Base-by-base conservation (phyloP, 352 stramenopile species). In the Globisporangium radiosum region DNA sequence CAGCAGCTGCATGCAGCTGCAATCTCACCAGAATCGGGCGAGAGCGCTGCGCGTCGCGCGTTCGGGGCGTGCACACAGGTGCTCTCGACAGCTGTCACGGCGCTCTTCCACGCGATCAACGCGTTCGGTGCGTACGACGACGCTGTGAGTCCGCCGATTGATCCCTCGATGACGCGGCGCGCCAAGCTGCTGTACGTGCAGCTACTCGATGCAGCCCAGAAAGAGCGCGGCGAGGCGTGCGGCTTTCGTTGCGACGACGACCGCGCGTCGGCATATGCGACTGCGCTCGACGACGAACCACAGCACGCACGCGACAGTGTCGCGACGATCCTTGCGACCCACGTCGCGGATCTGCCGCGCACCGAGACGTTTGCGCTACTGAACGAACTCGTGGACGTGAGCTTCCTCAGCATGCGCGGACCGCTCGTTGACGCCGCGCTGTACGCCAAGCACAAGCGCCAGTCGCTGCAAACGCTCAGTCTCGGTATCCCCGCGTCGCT, bases 101-200 rank as follows among this genome's bases (percentile, higher is more conserved):
- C 75, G 52, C 70, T 90, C 36, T 85, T 83, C 47, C 39, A 65
- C 7, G 57, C 68, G 45, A 71, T 90, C 49, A 81, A 83, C 52
- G 47, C 56, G 15, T 70, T 64, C 45, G 65, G 65, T 6, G 48
- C 63, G 39, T 86, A 71, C 53, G 59, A 69, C 8, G 63, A 77
- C 15, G 52, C 50, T 2, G 38, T 25, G 9, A 48, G 52, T 48
- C 39, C 38, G 10, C 45, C 65, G 14, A 19, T 58, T 1, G 71
- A 86, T 58, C 73, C 33, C 45, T 60, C 38, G 4, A 71, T 70
- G 7, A 81, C 70, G 42, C 81, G 81, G 7, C 59, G 74, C 44
- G 74, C 72, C 54, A 90, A 90, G 59, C 62, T 90, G 25, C 56
- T 90, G 54, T 90, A 87, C 60, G 69, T 90, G n/a, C 60, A 68